phyloP scores from a whole-genome alignment of 768 basidiomycete genomes.

The Serpula lacrymans region DNA sequence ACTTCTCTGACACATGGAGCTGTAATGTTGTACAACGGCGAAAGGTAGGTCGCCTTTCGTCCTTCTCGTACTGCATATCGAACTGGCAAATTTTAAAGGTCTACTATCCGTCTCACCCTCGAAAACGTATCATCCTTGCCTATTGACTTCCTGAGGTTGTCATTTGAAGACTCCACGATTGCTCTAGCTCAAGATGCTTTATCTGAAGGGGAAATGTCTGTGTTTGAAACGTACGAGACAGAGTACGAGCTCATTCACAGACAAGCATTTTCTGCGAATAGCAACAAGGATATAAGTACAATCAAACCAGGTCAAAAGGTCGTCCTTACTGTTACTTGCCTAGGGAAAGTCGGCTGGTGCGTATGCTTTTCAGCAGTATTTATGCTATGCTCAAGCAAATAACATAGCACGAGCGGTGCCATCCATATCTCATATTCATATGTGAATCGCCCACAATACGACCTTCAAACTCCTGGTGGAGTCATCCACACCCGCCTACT shows the following conservation, averaged over 20 bases:
- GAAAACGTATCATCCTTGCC: slow-evolving; percentile 86
- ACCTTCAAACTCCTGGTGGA: slow-evolving; percentile 31
- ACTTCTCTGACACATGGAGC: slow-evolving; percentile 92
- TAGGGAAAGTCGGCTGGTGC: slow-evolving; percentile 92
- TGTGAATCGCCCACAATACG: slow-evolving; percentile 43
- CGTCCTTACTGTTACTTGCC: slow-evolving; percentile 67
- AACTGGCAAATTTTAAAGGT: slow-evolving; percentile 43
- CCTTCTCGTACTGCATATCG: slow-evolving; percentile 1
- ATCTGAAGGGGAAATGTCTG: slow-evolving; percentile 74
- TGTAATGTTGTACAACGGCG: slow-evolving; percentile 93
- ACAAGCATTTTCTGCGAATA: slow-evolving; percentile 78
- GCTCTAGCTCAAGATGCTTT: slow-evolving; percentile 71
- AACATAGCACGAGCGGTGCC: slow-evolving; percentile 64
- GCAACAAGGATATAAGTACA: slow-evolving; percentile 36
- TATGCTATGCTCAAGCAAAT: slow-evolving; percentile 11
- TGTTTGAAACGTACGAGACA: slow-evolving; percentile 87
- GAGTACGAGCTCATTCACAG: slow-evolving; percentile 75
- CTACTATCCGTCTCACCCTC: slow-evolving; percentile 77
- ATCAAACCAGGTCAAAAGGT: slow-evolving; percentile 71
- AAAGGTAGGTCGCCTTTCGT: slow-evolving; percentile 54
- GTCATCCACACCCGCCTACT: slow-evolving; percentile 85
- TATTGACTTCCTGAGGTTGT: slow-evolving; percentile 81
- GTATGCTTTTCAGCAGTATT: slow-evolving; percentile 24
- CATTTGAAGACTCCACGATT: slow-evolving; percentile 90
- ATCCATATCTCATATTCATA: slow-evolving; percentile 84